Percentiles rank a stretch among this genome's conserved stretches.
These are phyloP conservation scores for Lactarius tabidus DNA, from an alignment of 768 basidiomycete species.

Conservation along the genomic window DNA sequence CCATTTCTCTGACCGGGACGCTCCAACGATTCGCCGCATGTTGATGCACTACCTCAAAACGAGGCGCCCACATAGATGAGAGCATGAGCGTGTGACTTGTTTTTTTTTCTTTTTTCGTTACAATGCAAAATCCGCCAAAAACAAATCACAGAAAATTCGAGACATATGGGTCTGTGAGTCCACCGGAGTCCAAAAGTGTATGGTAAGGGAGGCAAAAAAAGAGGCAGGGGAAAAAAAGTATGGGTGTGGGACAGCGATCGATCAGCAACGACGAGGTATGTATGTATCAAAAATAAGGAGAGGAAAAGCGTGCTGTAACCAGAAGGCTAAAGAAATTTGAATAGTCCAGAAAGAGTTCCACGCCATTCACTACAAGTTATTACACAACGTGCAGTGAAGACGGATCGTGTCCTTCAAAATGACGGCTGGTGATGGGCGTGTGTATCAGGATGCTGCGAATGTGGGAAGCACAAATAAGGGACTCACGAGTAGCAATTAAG, in stretches of 20 bases:
- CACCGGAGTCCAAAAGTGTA: neutral
- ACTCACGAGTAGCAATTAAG: conserved; percentile 76
- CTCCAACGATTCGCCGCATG: neutral
- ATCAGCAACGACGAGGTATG: conserved; percentile 14
- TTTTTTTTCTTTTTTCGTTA: neutral
- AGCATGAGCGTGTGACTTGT: neutral
- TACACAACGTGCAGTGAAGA: conserved; percentile 63
- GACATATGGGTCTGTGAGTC: conserved; percentile 10
- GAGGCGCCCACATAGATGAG: neutral
- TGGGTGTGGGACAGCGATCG: neutral
- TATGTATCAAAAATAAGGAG: neutral
- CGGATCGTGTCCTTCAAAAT: conserved; percentile 57
- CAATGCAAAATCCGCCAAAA: conserved; percentile 11
- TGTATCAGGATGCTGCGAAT: neutral
- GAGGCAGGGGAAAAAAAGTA: neutral
- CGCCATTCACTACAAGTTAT: conserved; percentile 57
- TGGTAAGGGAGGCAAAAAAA: neutral
- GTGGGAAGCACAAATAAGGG: neutral
- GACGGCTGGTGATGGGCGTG: conserved; percentile 41
- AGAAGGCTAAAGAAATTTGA: neutral
- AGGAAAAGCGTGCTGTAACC: neutral
- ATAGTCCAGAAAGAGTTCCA: neutral
- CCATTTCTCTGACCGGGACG: neutral
- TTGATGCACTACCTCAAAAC: neutral
- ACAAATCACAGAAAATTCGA: conserved; percentile 7